Evolutionary conservation across 495 filamentous ascomycete genomes (phyloP).

Genomic region (Podospora anserina): DNA sequence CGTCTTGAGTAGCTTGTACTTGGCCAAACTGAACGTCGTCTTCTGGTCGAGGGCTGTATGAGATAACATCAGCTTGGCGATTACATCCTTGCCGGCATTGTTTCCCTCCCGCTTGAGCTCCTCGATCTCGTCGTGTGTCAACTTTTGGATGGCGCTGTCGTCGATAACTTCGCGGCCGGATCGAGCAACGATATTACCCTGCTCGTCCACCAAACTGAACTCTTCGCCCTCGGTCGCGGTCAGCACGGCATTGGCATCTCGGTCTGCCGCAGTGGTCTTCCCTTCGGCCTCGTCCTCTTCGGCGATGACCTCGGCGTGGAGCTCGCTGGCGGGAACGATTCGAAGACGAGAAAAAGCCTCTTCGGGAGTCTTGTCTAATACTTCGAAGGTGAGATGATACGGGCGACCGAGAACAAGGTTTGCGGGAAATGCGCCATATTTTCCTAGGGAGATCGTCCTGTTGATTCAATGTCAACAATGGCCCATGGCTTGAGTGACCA

Average conservation of each 20-base stretch:
- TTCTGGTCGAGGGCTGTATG: slow-evolving; percentile 89
- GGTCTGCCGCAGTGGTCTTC: slow-evolving; percentile 32
- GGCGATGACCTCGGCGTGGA: slow-evolving; percentile 74
- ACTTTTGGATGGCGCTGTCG: slow-evolving; percentile 72
- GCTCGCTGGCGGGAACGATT: slow-evolving; percentile 73
- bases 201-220: slow-evolving; percentile 44
- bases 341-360: slow-evolving; percentile 60
- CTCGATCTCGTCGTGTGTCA: slow-evolving; percentile 87
- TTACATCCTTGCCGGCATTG: slow-evolving; percentile 79
- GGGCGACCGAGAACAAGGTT: slow-evolving; percentile 86
- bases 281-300: slow-evolving; percentile 44
- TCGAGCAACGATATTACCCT: slow-evolving; percentile 61
- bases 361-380: slow-evolving; percentile 63
- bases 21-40: slow-evolving; percentile 86
- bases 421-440: slow-evolving; percentile 82
- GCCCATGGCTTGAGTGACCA: no score
- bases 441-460: slow-evolving; percentile 80
- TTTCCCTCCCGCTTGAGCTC: slow-evolving; percentile 75
- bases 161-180: slow-evolving; percentile 78
- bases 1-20: slow-evolving; percentile 90
- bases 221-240: slow-evolving; percentile 33
- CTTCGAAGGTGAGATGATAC: slow-evolving; percentile 85
- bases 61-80: slow-evolving; percentile 78
- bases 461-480: slow-evolving; percentile 11
- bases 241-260: slow-evolving; percentile 35